Conservation (phyloP, 2,329 filamentous ascomycete genomes). For the Fusarium beomiforme region DNA sequence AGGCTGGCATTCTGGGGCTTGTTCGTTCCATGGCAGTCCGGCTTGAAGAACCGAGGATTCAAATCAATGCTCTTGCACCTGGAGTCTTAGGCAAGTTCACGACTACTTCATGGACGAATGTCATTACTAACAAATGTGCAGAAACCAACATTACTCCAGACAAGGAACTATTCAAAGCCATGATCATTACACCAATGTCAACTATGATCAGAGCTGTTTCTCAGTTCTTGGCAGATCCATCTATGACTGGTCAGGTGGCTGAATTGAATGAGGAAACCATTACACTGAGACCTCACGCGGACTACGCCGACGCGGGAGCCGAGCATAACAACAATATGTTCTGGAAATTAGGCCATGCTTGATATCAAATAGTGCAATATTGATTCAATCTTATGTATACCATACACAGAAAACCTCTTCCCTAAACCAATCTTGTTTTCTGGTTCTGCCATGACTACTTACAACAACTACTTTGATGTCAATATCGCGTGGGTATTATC, state of each 20-base stretch:
- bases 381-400: no score
- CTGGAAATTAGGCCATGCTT: background rate
- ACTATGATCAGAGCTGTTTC: background rate
- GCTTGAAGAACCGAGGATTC: background rate
- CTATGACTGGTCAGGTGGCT: background rate
- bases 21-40: background rate
- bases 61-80: slow-evolving; percentile 5
- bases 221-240: background rate
- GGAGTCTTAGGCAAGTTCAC: background rate
- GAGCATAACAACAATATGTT: slow-evolving; percentile 12
- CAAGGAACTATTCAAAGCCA: background rate
- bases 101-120: accelerated
- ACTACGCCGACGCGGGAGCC: background rate
- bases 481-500: no score
- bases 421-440: no score
- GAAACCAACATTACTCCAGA: background rate
- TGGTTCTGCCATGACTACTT: background rate
- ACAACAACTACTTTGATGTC: no score
- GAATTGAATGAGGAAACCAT: background rate
- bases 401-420: no score
- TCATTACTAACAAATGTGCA: background rate
- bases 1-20: background rate
- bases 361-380: accelerated
- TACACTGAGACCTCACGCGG: background rate
- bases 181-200: background rate